These are phyloP conservation scores for Halophytophthora polymorphica DNA, from an alignment of 352 stramenopile genomes.

Conservation along the genomic window DNA sequence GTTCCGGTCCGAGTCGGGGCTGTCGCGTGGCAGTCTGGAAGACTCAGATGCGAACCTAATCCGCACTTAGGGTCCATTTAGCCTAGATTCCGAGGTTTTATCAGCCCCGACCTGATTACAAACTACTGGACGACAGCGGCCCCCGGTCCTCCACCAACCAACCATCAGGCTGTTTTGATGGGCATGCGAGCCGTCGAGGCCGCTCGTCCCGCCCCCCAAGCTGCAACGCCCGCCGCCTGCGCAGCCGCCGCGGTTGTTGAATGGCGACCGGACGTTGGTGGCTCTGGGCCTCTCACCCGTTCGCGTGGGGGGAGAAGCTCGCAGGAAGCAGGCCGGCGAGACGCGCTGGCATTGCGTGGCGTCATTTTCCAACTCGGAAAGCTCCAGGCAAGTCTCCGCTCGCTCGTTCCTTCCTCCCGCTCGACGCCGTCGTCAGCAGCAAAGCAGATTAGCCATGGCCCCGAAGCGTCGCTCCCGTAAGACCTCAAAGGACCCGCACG, in stretches of 20 bases:
- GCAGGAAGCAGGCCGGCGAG: neutral
- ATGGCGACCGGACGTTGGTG: slow-evolving; percentile 24
- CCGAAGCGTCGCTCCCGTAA: slow-evolving; percentile 81
- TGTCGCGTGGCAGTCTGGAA: no score
- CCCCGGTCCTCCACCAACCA: slow-evolving; percentile 8
- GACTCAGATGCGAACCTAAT: neutral
- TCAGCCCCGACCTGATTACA: slow-evolving; percentile 3
- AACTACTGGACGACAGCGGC: slow-evolving; percentile 38
- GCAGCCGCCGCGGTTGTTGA: slow-evolving; percentile 7
- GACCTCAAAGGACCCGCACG: slow-evolving; percentile 82
- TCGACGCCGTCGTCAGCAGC: neutral
- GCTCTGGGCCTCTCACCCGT: slow-evolving; percentile 21
- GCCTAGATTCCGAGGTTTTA: slow-evolving; percentile 2
- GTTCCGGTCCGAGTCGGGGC: no score
- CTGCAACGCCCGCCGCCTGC: slow-evolving; percentile 1
- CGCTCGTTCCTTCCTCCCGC: slow-evolving; percentile 3
- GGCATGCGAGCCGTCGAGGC: neutral
- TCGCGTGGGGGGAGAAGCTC: neutral
- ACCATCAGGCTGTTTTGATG: neutral
- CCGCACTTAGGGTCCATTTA: slow-evolving; percentile 1
- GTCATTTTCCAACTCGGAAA: slow-evolving; percentile 54
- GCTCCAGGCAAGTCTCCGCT: slow-evolving; percentile 20
- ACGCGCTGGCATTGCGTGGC: slow-evolving; percentile 4
- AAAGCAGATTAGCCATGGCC: slow-evolving; percentile 45
- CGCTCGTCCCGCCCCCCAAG: slow-evolving; percentile 2